Evolutionary conservation across 2,329 filamentous ascomycete species (phyloP), one percentile per base, ranked within the genome.

Genomic region (Dactylellina cionopaga): DNA sequence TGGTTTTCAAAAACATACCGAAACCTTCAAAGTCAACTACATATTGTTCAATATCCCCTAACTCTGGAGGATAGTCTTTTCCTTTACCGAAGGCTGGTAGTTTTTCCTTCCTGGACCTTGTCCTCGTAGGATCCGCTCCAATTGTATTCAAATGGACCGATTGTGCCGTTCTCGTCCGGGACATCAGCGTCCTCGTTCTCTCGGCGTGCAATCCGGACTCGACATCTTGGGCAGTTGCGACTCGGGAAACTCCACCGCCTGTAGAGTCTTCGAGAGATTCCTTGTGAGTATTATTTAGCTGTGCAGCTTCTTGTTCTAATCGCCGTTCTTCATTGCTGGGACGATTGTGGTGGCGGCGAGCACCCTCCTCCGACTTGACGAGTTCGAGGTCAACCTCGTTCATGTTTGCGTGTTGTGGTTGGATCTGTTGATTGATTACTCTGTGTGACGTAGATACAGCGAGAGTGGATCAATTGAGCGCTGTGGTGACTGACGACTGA

Each of bases 11-110:
- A n/a, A 62, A 58, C 66, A 56, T 54, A 71, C 66, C 58, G 0
- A 88, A 89, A 0, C 92, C 92, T 76, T 93, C 89, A 78, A 96
- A 96, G 80, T 92, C 90, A 43, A 93, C 90, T 0, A 92, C 90
- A 78, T 93, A 94, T 75, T 91, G 87, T 76, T 93, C 90, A 76
- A 85, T 84, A 11, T 88, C 86, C 1, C 90, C 90, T 41, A 93
- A 79, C 0, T 82, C 83, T 2, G 90, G 90, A 2, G 91, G 91
- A 77, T 87, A 92, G 6, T 71, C 66, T n/a, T 64, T 71, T 11
- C 66, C 66, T 3, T 19, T 71, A 1, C 58, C 66, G n/a, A 71
- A 71, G 19, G 58, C 51, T 11, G 66, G 66, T 13, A 71, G 66
- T 29, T 64, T 71, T 29, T 71, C 66, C 35, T 55, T 64, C 22